phyloP scores from a whole-genome alignment of 106 monocot genomes.

The Vanilla planifolia region DNA sequence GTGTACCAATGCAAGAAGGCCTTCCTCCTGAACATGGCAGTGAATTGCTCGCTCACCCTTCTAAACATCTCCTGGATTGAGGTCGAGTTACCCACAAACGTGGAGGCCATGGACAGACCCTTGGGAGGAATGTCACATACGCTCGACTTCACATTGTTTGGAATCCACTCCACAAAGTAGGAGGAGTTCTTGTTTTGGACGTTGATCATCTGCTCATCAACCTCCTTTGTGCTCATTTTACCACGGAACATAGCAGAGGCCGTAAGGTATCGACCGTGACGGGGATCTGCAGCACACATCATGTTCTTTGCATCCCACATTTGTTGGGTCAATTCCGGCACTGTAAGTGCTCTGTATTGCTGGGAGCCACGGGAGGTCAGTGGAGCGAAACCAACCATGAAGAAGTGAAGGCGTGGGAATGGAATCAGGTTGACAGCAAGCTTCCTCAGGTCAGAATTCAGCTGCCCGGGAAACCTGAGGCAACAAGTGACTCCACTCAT shows the following conservation, averaged over 20 bases:
- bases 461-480: slow-evolving; percentile 14
- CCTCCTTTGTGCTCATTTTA: slow-evolving; percentile 15
- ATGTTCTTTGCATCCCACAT: slow-evolving; percentile 19
- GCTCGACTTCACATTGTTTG: slow-evolving; percentile 69
- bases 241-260: slow-evolving; percentile 15
- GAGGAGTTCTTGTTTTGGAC: slow-evolving; percentile 79
- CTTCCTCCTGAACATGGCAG: slow-evolving; percentile 22
- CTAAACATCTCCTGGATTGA: slow-evolving; percentile 17
- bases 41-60: slow-evolving; percentile 7
- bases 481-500: slow-evolving; percentile 13
- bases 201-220: slow-evolving; percentile 10
- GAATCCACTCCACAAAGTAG: slow-evolving; percentile 79
- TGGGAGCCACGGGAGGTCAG: slow-evolving; percentile 15
- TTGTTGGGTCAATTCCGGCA: slow-evolving; percentile 14
- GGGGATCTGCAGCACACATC: no score
- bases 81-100: slow-evolving; percentile 12
- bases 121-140: slow-evolving; percentile 56
- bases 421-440: slow-evolving; percentile 14
- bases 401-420: slow-evolving; percentile 15
- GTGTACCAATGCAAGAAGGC: slow-evolving; percentile 29
- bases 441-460: slow-evolving; percentile 14
- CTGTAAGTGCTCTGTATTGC: slow-evolving; percentile 4
- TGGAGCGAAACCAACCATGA: slow-evolving; percentile 13
- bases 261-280: slow-evolving; percentile 15
- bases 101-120: slow-evolving; percentile 7